These are phyloP conservation scores for Picocystis salinarum DNA, from an alignment of 139 green algal genomes.

Conservation along the genomic window DNA sequence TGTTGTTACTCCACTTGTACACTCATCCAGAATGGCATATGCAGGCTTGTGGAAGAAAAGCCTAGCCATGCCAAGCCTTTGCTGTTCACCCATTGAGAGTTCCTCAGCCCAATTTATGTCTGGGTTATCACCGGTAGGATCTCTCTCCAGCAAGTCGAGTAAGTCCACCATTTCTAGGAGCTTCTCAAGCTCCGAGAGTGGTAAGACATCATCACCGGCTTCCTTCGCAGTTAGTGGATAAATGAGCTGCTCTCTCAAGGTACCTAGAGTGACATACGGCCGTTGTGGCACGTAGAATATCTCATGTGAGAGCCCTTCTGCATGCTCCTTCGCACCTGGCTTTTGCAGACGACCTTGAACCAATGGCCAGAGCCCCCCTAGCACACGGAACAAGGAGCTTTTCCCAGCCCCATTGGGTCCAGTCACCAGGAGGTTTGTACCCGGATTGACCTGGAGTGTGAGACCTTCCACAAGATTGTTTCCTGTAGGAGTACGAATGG, in stretches of 20 bases:
- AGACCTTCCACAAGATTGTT: slow-evolving; percentile 30
- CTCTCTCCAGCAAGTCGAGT: slow-evolving; percentile 8
- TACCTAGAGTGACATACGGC: slow-evolving; percentile 41
- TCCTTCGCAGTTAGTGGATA: slow-evolving; percentile 26
- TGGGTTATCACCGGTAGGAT: too few species aligned
- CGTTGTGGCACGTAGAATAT: slow-evolving; percentile 54
- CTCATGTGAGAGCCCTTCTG: slow-evolving; percentile 25
- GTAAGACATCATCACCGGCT: slow-evolving; percentile 1
- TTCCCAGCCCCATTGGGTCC: slow-evolving; percentile 43
- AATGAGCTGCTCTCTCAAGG: slow-evolving; percentile 46
- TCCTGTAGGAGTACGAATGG: slow-evolving; percentile 39
- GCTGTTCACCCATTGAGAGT: slow-evolving; percentile 47
- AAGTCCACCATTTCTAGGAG: slow-evolving; percentile 41
- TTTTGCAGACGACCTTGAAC: slow-evolving; percentile 26
- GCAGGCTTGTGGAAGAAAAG: slow-evolving; percentile 49
- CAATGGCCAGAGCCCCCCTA: slow-evolving; percentile 45
- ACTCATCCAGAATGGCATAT: slow-evolving; percentile 62
- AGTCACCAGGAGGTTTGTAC: slow-evolving; percentile 57
- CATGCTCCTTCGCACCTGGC: slow-evolving; percentile 14
- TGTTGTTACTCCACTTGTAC: slow-evolving; percentile 48
- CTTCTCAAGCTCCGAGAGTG: slow-evolving; percentile 10
- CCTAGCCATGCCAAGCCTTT: slow-evolving; percentile 49
- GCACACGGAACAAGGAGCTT: slow-evolving; percentile 34
- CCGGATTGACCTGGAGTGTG: slow-evolving; percentile 28
- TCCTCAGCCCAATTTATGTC: slow-evolving; percentile 26